Evolutionary conservation across 176 grass and related monocot species (phyloP).

Genomic region (Chrysopogon serrulatus): DNA sequence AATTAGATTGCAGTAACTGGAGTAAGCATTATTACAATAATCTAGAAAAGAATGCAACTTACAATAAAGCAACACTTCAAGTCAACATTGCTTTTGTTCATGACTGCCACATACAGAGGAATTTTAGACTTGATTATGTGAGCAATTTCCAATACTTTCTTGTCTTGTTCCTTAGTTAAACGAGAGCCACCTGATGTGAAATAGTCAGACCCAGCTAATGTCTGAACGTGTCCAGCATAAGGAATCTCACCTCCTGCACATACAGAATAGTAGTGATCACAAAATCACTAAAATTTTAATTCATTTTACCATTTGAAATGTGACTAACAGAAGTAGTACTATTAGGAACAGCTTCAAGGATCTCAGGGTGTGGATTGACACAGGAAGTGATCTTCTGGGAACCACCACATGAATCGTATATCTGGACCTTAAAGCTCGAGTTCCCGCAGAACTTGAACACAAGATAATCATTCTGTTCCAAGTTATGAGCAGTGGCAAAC

Average conservation of each 20-base stretch:
- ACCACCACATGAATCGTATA: background rate
- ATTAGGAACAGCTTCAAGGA: background rate
- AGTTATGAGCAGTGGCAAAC: constrained; percentile 3
- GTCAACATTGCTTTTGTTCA: background rate
- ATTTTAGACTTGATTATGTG: background rate
- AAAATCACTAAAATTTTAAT: background rate
- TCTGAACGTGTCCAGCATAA: background rate
- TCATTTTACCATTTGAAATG: background rate
- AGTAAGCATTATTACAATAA: background rate
- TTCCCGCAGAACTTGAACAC: constrained; percentile 22
- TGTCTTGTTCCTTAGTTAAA: background rate
- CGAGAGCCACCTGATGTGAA: background rate
- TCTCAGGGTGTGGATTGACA: background rate
- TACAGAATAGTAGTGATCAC: background rate
- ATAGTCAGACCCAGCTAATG: background rate
- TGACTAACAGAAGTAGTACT: background rate
- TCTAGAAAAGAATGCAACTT: background rate
- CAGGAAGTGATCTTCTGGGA: background rate
- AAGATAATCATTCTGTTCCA: constrained; percentile 15
- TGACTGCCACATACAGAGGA: background rate
- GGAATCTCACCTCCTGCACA: background rate
- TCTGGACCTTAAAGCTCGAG: constrained; percentile 16
- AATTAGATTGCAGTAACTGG: background rate
- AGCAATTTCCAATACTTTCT: background rate
- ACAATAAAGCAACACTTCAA: background rate